Evolutionary conservation across 2,329 filamentous ascomycete genomes (phyloP), one percentile per base, ranked within the genome.

Genomic region (Seiridium cupressi): DNA sequence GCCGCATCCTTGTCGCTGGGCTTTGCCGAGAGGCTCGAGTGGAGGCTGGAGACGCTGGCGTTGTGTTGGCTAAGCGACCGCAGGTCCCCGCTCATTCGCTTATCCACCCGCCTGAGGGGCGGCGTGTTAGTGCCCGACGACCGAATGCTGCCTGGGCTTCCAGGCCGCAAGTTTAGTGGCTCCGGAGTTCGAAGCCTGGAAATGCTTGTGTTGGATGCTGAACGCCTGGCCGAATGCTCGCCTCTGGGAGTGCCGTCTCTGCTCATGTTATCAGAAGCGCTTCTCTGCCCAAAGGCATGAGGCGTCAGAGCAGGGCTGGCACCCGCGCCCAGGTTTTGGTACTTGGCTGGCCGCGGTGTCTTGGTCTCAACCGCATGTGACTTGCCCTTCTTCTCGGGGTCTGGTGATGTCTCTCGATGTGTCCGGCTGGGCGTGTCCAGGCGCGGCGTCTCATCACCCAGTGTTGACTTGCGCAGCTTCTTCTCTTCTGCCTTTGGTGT

Each of bases 51-150:
- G 60, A 57, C 58, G 64, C 60, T 65, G 60, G 71, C 72, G 68
- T 76, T 77, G 63, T 69, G 83, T 82, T 84, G 84, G 76, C 86
- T 86, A 67, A 86, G 85, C 67, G 84, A 85, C 77, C 89, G 80
- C 69, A 96, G 81, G 81, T 96, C 91, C 75, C 90, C 89, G 82
- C 90, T 93, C 74, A 88, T 77, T 72, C 83, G 83, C 72, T 77
- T 82, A 73, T 89, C 87, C 64, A 85, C 83, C 64, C 91, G 86
- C 69, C 92, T 66, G 32, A 69, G 85, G 53, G 89, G 87, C 64
- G 89, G 89, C 61, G 88, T 89, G 64, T 76, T 71, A 76, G 80
- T 73, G 72, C 73, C 76, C 69, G 81, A 70, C 62, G 73, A 85
- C 65, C 78, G 67, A 44, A 49, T 18, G 74, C 73, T 81, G 79